Base-by-base conservation (phyloP, 139 green algal species). In the Picochlorum sp. region DNA sequence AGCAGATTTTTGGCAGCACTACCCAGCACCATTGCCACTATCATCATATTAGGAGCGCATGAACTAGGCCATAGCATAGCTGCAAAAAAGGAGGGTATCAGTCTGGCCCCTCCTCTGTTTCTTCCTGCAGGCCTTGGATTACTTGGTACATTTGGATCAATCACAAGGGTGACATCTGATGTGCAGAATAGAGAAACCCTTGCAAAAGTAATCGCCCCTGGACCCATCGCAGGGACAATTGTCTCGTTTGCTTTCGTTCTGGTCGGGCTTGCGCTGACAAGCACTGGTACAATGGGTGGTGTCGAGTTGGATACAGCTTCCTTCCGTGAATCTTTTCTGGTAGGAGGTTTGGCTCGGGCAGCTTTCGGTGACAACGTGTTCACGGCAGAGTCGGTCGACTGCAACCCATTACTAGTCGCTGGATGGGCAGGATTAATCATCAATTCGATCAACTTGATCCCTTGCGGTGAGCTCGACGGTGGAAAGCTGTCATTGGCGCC, bases 101-200 rank as follows among this genome's bases (percentile, higher is more conserved):
- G 82, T 57, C 77, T 95, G 18, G 83, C 81, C 49, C 74, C 81
- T 20, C 88, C 89, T 9, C 80, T 92, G 55, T 81, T 92, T 37
- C 66, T 96, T 8, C 89, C 89, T 16, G 79, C 82, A 15, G 78
- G 80, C 3, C 74, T 90, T 60, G 78, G 83, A 16, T 76, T 89
- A 49, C 57, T 91, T 30, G 86, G 88, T 38, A 81, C 63, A 61
- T 93, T 96, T 72, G 89, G 89, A 14, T 79, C 76, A 54, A 87
- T 96, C 63, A 96, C 85, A 0, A 73, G 86, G 45, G 79, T 96
- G 61, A 73, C 68, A 26, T 68, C 66, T 37, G 51, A 60, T 15
- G 56, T 83, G 23, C 71, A 63, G 20, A 62, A 78, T 72, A 70
- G 83, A 2, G 54, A 65, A 10, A 63, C 74, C n/a, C 79, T 86